A percentile compares a stretch with the other conserved stretches of the same genome.
These are phyloP conservation scores for Clonostachys byssicola DNA, from an alignment of 2,329 filamentous ascomycete species.

Conservation along the genomic window DNA sequence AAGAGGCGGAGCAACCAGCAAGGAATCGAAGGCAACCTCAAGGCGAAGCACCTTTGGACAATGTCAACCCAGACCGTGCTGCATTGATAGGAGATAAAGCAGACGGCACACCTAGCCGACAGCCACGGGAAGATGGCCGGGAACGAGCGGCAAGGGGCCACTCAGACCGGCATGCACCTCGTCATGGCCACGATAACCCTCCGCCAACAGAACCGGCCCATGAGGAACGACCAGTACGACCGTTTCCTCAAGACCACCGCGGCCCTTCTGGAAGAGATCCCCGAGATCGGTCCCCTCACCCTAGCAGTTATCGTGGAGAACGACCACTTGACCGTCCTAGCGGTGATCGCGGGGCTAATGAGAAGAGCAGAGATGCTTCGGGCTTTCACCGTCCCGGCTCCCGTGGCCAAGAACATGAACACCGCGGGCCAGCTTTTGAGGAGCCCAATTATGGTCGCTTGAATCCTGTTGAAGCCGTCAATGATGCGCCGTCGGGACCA, in stretches of 20 bases:
- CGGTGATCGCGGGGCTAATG: slow-evolving; percentile 15
- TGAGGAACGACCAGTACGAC: slow-evolving; percentile 23
- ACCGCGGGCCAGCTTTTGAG: slow-evolving; percentile 44
- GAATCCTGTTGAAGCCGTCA: slow-evolving; percentile 43
- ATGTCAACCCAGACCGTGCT: slow-evolving; percentile 44
- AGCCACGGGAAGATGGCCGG: slow-evolving; percentile 16
- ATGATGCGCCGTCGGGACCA: slow-evolving; percentile 49
- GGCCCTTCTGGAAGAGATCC: slow-evolving; percentile 16
- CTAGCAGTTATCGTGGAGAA: slow-evolving; percentile 21
- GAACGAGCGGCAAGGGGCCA: slow-evolving; percentile 20
- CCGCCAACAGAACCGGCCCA: background rate
- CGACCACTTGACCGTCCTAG: slow-evolving; percentile 31
- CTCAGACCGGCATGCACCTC: slow-evolving; percentile 37
- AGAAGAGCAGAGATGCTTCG: slow-evolving; percentile 35
- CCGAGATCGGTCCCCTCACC: slow-evolving; percentile 22
- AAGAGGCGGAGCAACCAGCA: slow-evolving; percentile 19
- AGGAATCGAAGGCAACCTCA: slow-evolving; percentile 18
- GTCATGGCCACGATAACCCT: no score
- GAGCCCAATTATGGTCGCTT: slow-evolving; percentile 62
- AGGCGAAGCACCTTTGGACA: slow-evolving; percentile 19
- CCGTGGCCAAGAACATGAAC: slow-evolving; percentile 39
- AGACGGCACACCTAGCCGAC: background rate
- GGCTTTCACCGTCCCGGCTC: slow-evolving; percentile 27
- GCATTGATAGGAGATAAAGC: slow-evolving; percentile 34
- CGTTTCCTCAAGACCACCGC: slow-evolving; percentile 27